These are phyloP conservation scores for Lentinula edodes DNA, from an alignment of 768 basidiomycete genomes.

Conservation along the genomic window DNA sequence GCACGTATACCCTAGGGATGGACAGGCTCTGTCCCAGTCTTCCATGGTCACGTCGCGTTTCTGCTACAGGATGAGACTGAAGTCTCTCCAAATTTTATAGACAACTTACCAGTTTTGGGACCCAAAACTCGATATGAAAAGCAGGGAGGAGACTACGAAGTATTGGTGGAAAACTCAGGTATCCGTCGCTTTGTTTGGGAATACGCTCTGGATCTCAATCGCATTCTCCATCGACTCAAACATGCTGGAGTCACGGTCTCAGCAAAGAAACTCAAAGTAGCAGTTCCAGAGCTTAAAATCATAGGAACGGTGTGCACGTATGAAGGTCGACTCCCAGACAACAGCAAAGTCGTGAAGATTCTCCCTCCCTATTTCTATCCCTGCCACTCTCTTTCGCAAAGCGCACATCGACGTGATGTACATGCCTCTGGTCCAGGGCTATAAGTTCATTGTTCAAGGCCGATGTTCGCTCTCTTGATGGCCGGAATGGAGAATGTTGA, in stretches of 20 bases:
- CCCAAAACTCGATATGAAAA: slow-evolving; percentile 15
- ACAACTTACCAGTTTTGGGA: slow-evolving; percentile 21
- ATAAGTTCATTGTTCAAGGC: no score
- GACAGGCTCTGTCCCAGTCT: slow-evolving; percentile 22
- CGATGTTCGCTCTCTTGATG: no score
- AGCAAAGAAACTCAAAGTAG: slow-evolving; percentile 15
- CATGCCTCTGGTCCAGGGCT: no score
- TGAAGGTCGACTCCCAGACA: slow-evolving; percentile 9
- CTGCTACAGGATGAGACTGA: slow-evolving; percentile 23
- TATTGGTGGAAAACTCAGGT: slow-evolving; percentile 6
- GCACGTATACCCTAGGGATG: no score
- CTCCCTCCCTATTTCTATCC: no score
- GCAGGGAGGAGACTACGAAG: slow-evolving; percentile 7
- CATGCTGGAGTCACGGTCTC: slow-evolving; percentile 23
- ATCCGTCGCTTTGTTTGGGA: slow-evolving; percentile 28
- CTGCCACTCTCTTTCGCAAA: no score
- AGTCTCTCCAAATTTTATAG: slow-evolving; percentile 17
- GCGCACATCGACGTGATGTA: no score
- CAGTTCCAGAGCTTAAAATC: slow-evolving; percentile 13
- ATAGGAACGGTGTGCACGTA: slow-evolving; percentile 30
- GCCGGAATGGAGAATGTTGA: no score
- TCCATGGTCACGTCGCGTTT: slow-evolving; percentile 21
- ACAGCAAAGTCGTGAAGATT: slow-evolving; percentile 19
- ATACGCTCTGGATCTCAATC: slow-evolving; percentile 27
- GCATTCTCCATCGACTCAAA: slow-evolving; percentile 25